Base-by-base conservation (phyloP, 371 early-diverging fungal genomes). In the Parasitella parasitica region DNA sequence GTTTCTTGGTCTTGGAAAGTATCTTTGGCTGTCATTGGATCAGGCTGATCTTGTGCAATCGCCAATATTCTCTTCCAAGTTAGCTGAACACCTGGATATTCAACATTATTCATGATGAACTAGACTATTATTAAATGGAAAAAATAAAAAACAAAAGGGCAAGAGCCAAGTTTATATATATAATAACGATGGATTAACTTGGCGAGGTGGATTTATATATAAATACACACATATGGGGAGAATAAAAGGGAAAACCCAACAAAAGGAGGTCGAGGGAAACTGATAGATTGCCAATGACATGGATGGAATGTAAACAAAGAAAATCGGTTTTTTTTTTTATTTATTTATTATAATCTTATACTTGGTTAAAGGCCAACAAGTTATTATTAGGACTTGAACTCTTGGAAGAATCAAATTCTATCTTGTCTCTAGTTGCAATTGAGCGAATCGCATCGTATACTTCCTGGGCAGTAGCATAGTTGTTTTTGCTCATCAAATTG, bases 401-500 rank as follows among this genome's bases (percentile, higher is more conserved):
- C 54, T 62, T 57, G 2, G 20, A 22, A 15, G 30, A 16, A 20
- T 54, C 30, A 50, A 69, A 70, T 3, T 15, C 43, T 20, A 76
- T 16, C 11, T 51, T 32, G 27, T 59, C 66, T 60, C 35, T 62
- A 3, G 70, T 67, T n/a, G 66, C 64, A 11, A 60, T 5, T 4
- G 26, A 11, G 15, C 60, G 27, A 6, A 73, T 34, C 18, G 56
- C 57, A 30, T 58, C 39, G 24, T 73, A 74, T 4, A 74, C 49
- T 9, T 71, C 59, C 2, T 71, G 60, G 35, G 66, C 61, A 22
- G 71, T 43, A 7, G 13, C 32, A 30, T 59, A 74, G 2, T 54
- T 12, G 3, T 61, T 59, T 24, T 53, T 53, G 15, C 71, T 46
- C 73, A 82, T 67, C 46, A 79, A 43, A 48, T 74, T 60, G 6